These are phyloP conservation scores for Neocatenulostroma microsporum DNA, from an alignment of 2,329 filamentous ascomycete genomes.

Conservation along the genomic window DNA sequence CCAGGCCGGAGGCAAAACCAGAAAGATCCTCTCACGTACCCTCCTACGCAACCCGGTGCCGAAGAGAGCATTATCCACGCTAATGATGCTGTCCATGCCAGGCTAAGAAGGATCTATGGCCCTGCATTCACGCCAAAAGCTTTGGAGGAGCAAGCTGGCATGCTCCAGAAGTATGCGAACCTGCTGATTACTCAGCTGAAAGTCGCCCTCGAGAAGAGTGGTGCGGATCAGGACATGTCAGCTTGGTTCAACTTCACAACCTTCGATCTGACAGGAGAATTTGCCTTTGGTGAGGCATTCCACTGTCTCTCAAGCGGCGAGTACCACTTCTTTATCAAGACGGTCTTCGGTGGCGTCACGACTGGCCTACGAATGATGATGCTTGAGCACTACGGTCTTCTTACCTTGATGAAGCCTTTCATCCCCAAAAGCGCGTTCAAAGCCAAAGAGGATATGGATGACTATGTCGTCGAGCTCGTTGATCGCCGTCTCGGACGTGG, in stretches of 20 bases:
- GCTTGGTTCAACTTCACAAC: conserved; percentile 3
- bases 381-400: conserved; percentile 1
- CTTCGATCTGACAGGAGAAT: conserved; percentile 13
- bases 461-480: conserved; percentile 2
- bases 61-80: conserved; percentile 1
- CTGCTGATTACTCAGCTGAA: conserved; percentile 27
- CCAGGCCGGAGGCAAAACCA: conserved; percentile 4
- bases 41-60: background rate
- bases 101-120: conserved; percentile 6
- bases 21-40: conserved; percentile 1
- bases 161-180: conserved; percentile 32
- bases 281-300: conserved; percentile 12
- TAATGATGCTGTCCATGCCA: conserved; percentile 4
- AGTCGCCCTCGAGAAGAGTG: conserved; percentile 10
- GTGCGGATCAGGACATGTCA: background rate
- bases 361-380: conserved; percentile 2
- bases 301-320: conserved; percentile 7
- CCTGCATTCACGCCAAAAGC: conserved; percentile 33
- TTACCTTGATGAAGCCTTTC: conserved; percentile 5
- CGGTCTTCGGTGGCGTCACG: conserved; percentile 1
- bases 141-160: conserved; percentile 29
- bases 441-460: conserved; percentile 6
- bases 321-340: conserved; percentile 7
- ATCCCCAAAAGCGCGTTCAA: conserved; percentile 7
- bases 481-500: conserved; percentile 2